Evolutionary conservation across 768 basidiomycete species (phyloP), one percentile per base, ranked within the genome.

Genomic region (Rhizopogon rudus): DNA sequence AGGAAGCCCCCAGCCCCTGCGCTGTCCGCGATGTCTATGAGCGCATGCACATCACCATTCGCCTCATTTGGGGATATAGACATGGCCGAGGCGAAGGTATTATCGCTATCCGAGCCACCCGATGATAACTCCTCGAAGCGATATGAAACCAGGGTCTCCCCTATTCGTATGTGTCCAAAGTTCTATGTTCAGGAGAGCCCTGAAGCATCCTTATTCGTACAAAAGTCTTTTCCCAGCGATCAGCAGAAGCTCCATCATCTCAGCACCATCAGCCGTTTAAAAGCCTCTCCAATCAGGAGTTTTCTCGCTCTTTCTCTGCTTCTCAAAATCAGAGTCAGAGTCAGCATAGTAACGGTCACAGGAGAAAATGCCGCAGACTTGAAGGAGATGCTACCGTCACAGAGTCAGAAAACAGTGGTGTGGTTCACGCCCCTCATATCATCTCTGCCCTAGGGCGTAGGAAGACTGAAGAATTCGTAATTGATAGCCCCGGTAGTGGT

Each of bases 31-130:
- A 44, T 48, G 4, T 6, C 37, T 17, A 41, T 17, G 12, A 53
- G 57, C 2, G 29, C 49, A 12, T 64, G 49, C 39, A 58, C 54
- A 10, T 67, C 66, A 2, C 60, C 61, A 1, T 57, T 58, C 12
- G 53, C 45, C 20, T 59, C 63, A 7, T 59, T 57, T 28, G 22
- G 20, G 14, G 53, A 54, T 12, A 1, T 51, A 33, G 48, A 25
- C 13, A 49, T 49, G 35, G 20, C 35, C 13, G 35, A 37, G 14
- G 48, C 22, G 5, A 31, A 35, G 20, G 17, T 9, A 7, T 14
- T 9, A 14, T 48, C 33, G 20, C 33, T 14, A 14, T 7, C 46
- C 20, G 35, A 37, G 14, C 14, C 16, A 9, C 9, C 22, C 14
- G 35, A 37, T 37, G 9, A 1, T 37, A 49, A 37, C 20, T 49